Evolutionary conservation across 2,329 filamentous ascomycete species (phyloP), one percentile per base, ranked within the genome.

Genomic region (Scedosporium boydii): DNA sequence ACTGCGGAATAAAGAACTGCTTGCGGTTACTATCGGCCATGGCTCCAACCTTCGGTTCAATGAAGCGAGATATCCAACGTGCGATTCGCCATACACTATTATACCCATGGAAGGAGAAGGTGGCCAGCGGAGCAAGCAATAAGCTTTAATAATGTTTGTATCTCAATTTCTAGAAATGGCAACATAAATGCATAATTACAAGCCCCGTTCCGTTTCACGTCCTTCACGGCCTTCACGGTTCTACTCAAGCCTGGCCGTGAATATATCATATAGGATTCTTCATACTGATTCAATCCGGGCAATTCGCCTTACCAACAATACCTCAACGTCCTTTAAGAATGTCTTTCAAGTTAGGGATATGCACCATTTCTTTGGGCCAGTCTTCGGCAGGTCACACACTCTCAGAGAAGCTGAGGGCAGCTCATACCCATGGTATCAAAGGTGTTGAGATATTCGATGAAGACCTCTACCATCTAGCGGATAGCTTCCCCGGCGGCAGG

Each of bases 401-500:
- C 23, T 73, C 79, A 1, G 76, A 82, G 69, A 93, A 92, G 70
- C 81, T 93, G 58, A 80, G 86, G 70, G 82, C 86, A 75, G 89
- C 89, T 9, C 77, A 82, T 5, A 77, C 79, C 62, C 80, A 88
- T 67, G 86, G 86, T 21, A 85, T 91, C 70, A 73, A 81, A 63
- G 88, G 87, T 60, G 83, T 93, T 66, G 90, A 93, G 71, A 79
- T 92, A 21, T 92, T 91, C 77, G 86, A 88, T 72, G 89, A 93
- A 70, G 90, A 93, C 71, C 80, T 93, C 3, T 76, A 84, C 63
- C 84, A 86, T 68, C 69, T 88, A 14, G 84, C 87, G 27, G 67
- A 66, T 67, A 72, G 78, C 1, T 70, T 80, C 1, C 70, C 77
- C 2, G 77, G 78, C 51, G 69, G 76, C 27, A 74, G 72, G 2